Percentiles rank a stretch among this genome's conserved stretches.
Conservation (phyloP, 257 asterid species). For the Solanum peruvianum region DNA sequence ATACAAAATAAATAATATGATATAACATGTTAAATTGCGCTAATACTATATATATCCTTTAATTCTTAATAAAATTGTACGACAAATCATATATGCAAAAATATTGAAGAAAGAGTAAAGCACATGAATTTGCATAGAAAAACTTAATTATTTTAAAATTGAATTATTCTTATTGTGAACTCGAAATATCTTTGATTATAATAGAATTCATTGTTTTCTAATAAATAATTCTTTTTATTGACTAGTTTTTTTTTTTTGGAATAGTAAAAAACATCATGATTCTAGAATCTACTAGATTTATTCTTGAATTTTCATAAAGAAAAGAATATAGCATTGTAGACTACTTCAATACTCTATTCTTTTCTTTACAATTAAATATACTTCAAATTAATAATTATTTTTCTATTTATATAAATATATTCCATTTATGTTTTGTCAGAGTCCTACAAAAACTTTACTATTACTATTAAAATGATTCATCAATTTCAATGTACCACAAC, state of each 20-base stretch:
- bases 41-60: background rate
- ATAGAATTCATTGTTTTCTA: background rate
- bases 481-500: background rate
- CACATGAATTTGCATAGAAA: accelerated
- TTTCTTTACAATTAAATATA: background rate
- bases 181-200: background rate
- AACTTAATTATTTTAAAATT: background rate
- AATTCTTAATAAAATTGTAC: background rate
- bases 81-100: accelerated
- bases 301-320: background rate
- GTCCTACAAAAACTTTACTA: background rate
- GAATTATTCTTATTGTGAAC: accelerated
- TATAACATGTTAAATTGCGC: background rate
- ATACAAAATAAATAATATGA: too few relatives aligned
- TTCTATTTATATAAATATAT: background rate
- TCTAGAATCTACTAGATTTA: background rate
- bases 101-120: background rate
- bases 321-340: background rate
- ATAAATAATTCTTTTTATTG: too few relatives aligned
- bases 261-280: background rate
- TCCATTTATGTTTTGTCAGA: background rate
- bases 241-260: background rate
- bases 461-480: background rate
- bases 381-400: background rate
- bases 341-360: background rate